Evolutionary conservation across 2,329 filamentous ascomycete species (phyloP), one percentile per base, ranked within the genome.

Genomic region (Ophiostoma tasmaniense): DNA sequence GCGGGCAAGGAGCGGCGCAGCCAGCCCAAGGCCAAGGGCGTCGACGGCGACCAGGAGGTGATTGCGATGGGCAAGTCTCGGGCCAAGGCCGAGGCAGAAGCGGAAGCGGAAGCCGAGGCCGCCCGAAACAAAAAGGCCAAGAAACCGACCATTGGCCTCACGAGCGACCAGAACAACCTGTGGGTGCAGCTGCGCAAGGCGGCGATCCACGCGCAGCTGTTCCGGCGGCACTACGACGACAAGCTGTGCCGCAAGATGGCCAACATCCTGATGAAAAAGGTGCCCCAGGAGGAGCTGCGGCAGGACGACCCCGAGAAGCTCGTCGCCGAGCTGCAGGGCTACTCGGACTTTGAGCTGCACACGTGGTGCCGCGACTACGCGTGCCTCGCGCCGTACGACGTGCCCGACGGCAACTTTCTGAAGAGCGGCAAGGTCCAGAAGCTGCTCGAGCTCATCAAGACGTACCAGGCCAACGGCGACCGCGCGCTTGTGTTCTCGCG

Each of bases 121-220:
- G n/a, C n/a, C n/a, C n/a, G n/a, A n/a, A 55, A 11, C n/a, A 22
- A 3, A 22, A 61, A 61, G 55, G 25, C 25, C 55, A 61, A 28
- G 55, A 61, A 28, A 25, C 8, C 25, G 55, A 7, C 70, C 25
- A 71, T 68, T 14, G 81, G 80, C 0, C 79, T 82, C 7, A 78
- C 80, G 62, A 84, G 83, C 67, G 85, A 87, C 69, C 81, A 84
- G 73, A 87, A 88, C 72, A 91, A 93, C 74, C 85, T 90, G 33
- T 89, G 97, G 82, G 95, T 97, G 85, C 92, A 93, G 77, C 85
- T 98, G 22, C 90, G 94, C 62, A 94, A 97, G 77, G 92, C 94
- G 2, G 91, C 95, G 0, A 92, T 97, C 61, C 95, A 99, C 75
- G 92, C 93, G 0, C 84, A 97, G 67, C 85, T 99, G 11, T 95